phyloP scores from a whole-genome alignment of 768 basidiomycete species.

The Baorangia bicolor region DNA sequence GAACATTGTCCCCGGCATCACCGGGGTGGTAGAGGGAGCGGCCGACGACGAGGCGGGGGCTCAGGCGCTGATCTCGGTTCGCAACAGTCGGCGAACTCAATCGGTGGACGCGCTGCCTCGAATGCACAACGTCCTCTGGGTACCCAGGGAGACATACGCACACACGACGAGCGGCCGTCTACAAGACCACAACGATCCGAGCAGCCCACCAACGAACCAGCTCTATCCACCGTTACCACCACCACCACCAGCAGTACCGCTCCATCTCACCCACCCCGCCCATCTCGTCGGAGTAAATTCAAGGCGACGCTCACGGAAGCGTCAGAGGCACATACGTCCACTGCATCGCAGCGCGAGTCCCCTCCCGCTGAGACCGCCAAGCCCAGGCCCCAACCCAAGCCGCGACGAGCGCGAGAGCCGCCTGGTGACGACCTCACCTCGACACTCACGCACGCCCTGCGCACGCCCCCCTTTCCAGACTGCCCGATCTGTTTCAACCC shows the following conservation, averaged over 20 bases:
- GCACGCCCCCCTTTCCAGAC: conserved; percentile 70
- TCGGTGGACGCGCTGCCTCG: no score
- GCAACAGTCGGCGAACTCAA: neutral
- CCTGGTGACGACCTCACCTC: conserved; percentile 69
- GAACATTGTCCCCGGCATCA: neutral
- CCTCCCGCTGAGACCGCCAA: neutral
- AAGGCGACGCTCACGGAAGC: conserved; percentile 35
- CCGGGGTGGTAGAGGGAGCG: conserved; percentile 5
- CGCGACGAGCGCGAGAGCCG: conserved; percentile 11
- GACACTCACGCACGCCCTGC: conserved; percentile 61
- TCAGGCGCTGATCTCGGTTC: neutral
- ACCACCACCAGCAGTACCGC: neutral
- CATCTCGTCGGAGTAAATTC: conserved; percentile 37
- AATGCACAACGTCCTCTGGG: neutral
- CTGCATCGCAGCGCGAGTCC: neutral
- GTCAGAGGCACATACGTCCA: neutral
- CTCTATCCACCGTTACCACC: neutral
- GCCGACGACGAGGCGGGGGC: neutral
- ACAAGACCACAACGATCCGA: neutral
- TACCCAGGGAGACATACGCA: neutral
- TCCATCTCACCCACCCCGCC: conserved; percentile 7
- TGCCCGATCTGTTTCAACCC: conserved; percentile 83
- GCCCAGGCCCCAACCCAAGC: conserved; percentile 1
- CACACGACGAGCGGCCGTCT: neutral
- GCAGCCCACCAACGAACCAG: neutral